A percentile compares a stretch with the other conserved stretches of the same genome.
Conservation (phyloP, 1,139 yeast species). For the Yamadazyma spencermartinsiae region DNA sequence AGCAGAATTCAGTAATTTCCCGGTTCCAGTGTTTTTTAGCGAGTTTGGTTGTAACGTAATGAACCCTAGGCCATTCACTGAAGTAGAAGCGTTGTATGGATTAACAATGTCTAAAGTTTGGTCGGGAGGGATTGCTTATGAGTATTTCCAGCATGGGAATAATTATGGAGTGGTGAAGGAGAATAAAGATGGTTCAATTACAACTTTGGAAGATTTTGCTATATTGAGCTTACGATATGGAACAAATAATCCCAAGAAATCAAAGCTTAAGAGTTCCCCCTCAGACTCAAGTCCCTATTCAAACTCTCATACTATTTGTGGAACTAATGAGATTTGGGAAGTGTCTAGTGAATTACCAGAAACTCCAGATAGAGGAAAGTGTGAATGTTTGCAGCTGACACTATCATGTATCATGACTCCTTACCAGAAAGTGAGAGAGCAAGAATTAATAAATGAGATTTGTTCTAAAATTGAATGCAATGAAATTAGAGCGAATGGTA, state of each 20-base stretch:
- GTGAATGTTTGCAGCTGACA: slow-evolving; percentile 55
- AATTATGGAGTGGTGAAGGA: slow-evolving; percentile 36
- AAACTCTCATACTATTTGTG: no score
- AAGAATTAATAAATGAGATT: slow-evolving; percentile 41
- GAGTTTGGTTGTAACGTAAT: slow-evolving; percentile 61
- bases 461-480: slow-evolving; percentile 55
- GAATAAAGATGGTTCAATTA: slow-evolving; percentile 29
- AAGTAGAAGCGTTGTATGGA: slow-evolving; percentile 39
- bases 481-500: slow-evolving; percentile 50
- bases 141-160: slow-evolving; percentile 38
- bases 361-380: slow-evolving; percentile 53
- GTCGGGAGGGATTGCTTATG: slow-evolving; percentile 45
- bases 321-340: slow-evolving; percentile 32
- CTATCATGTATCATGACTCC: slow-evolving; percentile 51
- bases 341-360: slow-evolving; percentile 50
- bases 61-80: slow-evolving; percentile 59
- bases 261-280: slow-evolving; percentile 19
- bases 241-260: slow-evolving; percentile 28
- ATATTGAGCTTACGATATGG: slow-evolving; percentile 32
- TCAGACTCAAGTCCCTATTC: slow-evolving; percentile 5
- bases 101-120: slow-evolving; percentile 37
- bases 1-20: slow-evolving; percentile 42
- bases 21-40: slow-evolving; percentile 60
- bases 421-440: slow-evolving; percentile 27
- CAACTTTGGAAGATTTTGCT: slow-evolving; percentile 44